Percentiles rank a stretch among this genome's conserved stretches.
phyloP scores from a whole-genome alignment of 202 grass and related monocot genomes.

The Bolboschoenoplectus hybrid region DNA sequence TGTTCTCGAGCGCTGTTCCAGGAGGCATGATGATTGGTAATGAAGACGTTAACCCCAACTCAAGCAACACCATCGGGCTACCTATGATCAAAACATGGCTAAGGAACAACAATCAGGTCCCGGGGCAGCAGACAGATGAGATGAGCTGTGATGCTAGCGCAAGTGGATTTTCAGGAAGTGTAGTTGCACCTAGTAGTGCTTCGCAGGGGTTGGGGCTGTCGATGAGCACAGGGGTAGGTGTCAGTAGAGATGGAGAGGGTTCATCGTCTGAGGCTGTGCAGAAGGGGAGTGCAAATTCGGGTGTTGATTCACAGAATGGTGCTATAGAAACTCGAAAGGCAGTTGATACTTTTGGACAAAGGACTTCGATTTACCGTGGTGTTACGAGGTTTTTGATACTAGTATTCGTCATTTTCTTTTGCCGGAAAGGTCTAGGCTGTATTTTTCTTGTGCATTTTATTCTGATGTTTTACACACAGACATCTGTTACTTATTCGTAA shows the following conservation, averaged over 20 bases:
- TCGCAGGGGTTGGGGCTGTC: slow-evolving; percentile 83
- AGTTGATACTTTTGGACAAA: slow-evolving; percentile 87
- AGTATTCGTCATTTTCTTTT: neutral
- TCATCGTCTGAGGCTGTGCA: slow-evolving; percentile 68
- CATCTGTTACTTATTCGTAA: neutral
- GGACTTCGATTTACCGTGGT: slow-evolving; percentile 87
- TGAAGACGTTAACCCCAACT: slow-evolving; percentile 41
- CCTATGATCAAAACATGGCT: slow-evolving; percentile 95
- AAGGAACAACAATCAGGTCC: slow-evolving; percentile 56
- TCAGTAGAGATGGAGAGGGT: slow-evolving; percentile 57
- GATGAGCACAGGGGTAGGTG: slow-evolving; percentile 68
- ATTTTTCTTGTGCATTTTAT: neutral
- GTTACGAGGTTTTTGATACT: slow-evolving; percentile 70
- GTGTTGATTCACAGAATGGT: slow-evolving; percentile 54
- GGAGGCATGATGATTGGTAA: slow-evolving; percentile 43
- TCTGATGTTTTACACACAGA: neutral
- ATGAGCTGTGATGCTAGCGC: slow-evolving; percentile 50
- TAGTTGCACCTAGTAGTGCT: slow-evolving; percentile 40
- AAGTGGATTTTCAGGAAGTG: slow-evolving; percentile 51
- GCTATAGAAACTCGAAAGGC: slow-evolving; percentile 67
- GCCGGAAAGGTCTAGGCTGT: neutral
- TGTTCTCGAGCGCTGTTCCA: slow-evolving; percentile 43
- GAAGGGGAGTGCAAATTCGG: slow-evolving; percentile 41
- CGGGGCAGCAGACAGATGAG: slow-evolving; percentile 35
- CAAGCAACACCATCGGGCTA: slow-evolving; percentile 74